Evolutionary conservation across 805 yeast species (phyloP).

Genomic region (Metschnikowia chrysomelidarum): DNA sequence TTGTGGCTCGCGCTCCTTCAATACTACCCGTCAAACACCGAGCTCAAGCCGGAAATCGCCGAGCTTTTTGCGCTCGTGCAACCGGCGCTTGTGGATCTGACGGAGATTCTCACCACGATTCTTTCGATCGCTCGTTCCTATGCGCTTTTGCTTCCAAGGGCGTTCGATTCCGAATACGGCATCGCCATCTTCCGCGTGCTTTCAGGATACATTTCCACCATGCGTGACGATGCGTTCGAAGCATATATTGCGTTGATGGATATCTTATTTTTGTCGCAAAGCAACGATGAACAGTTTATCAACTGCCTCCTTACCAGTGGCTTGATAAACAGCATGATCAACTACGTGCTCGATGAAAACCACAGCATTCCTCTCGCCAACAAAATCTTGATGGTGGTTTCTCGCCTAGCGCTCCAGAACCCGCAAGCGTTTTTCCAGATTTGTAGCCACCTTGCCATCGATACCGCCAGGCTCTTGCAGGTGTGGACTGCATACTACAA

Average conservation of each 20-base stretch:
- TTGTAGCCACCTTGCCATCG: slow-evolving; percentile 28
- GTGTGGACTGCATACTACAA: slow-evolving; percentile 42
- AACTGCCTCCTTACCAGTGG: slow-evolving; percentile 42
- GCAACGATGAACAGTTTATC: slow-evolving; percentile 26
- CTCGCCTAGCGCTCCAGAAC: slow-evolving; percentile 35
- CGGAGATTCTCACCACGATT: slow-evolving; percentile 69
- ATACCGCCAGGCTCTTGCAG: slow-evolving; percentile 24
- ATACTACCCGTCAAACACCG: slow-evolving; percentile 47
- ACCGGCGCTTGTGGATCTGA: slow-evolving; percentile 61
- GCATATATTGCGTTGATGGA: slow-evolving; percentile 56
- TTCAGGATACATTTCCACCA: slow-evolving; percentile 51
- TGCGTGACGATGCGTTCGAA: slow-evolving; percentile 71
- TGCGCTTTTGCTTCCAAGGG: slow-evolving; percentile 45
- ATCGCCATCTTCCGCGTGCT: slow-evolving; percentile 47
- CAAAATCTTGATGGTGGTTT: slow-evolving; percentile 36
- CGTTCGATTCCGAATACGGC: slow-evolving; percentile 36
- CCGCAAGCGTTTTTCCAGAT: slow-evolving; percentile 35
- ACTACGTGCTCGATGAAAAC: slow-evolving; percentile 41
- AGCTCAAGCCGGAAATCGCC: slow-evolving; percentile 38
- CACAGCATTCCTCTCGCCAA: slow-evolving; percentile 41
- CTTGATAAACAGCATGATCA: slow-evolving; percentile 41
- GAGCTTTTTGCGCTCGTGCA: slow-evolving; percentile 51
- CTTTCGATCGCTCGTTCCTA: slow-evolving; percentile 64
- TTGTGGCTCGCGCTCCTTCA: slow-evolving; percentile 74
- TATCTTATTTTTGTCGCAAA: slow-evolving; percentile 39